Conservation (phyloP, 208 protist genomes). For the Trichomonas gallinae region DNA sequence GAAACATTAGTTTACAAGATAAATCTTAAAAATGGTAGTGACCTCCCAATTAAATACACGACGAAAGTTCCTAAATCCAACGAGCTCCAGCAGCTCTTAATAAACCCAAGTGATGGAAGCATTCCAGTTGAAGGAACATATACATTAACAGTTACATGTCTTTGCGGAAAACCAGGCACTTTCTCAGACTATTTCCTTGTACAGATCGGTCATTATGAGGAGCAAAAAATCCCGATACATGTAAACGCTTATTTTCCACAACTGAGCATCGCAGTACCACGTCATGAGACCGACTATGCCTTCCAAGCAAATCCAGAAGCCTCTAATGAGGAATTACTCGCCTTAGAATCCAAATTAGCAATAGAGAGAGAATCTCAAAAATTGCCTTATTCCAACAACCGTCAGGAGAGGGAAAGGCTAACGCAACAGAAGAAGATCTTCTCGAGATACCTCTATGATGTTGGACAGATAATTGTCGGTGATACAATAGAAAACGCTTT, state of each 20-base stretch:
- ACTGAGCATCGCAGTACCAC: neutral
- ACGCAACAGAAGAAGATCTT: neutral
- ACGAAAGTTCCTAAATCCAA: neutral
- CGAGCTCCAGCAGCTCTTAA: neutral
- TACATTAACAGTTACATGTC: neutral
- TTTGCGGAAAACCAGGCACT: neutral
- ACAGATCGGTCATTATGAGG: constrained; percentile 11
- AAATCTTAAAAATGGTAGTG: neutral
- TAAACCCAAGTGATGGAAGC: neutral
- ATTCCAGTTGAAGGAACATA: neutral
- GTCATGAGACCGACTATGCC: neutral
- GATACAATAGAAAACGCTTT: neutral
- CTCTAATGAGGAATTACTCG: neutral
- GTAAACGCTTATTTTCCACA: neutral
- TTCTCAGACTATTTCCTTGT: neutral
- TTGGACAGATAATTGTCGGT: neutral
- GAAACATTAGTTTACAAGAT: neutral
- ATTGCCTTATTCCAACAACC: neutral
- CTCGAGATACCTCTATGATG: neutral
- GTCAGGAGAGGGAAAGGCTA: neutral
- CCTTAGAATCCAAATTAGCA: neutral
- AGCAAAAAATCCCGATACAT: neutral
- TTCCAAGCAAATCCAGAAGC: neutral
- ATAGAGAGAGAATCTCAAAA: neutral
- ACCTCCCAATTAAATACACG: neutral